Conservation (phyloP, 2,329 filamentous ascomycete genomes). For the Cadophora sp. region DNA sequence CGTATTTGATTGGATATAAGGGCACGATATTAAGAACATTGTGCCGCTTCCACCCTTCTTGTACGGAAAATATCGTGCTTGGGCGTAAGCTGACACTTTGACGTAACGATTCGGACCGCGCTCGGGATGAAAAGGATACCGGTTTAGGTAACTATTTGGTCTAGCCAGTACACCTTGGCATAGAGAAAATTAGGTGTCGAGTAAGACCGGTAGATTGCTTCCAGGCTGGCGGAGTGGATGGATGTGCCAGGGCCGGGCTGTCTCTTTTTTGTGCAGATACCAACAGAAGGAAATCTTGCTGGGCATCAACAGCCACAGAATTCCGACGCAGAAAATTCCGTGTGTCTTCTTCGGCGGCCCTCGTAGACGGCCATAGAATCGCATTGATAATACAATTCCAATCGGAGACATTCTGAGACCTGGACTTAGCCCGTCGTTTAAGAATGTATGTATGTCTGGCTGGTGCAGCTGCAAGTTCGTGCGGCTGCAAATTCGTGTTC, state of each 20-base stretch:
- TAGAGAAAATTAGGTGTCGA: not conserved
- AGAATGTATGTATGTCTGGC: not conserved
- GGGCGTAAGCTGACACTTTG: not conserved
- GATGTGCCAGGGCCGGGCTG: not conserved
- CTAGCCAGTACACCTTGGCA: not conserved
- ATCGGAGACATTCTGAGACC: constrained; percentile 8
- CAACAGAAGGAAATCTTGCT: not conserved
- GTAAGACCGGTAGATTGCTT: not conserved
- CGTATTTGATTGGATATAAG: not conserved
- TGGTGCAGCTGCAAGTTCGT: not conserved
- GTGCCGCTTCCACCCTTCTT: not conserved
- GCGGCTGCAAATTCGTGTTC: constrained; percentile 4
- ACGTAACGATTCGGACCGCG: not conserved
- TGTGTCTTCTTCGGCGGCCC: not conserved
- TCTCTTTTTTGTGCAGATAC: not conserved
- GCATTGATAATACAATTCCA: constrained; percentile 4
- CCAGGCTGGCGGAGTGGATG: not conserved
- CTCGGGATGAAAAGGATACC: not conserved
- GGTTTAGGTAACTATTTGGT: not conserved
- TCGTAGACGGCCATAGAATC: too few species aligned
- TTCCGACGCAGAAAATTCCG: not conserved
- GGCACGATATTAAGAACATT: not conserved
- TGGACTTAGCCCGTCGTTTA: not conserved
- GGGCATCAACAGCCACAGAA: not conserved
- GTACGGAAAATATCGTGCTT: not conserved